Evolutionary conservation across 768 basidiomycete species (phyloP).

Genomic region (Lactarius quietus): DNA sequence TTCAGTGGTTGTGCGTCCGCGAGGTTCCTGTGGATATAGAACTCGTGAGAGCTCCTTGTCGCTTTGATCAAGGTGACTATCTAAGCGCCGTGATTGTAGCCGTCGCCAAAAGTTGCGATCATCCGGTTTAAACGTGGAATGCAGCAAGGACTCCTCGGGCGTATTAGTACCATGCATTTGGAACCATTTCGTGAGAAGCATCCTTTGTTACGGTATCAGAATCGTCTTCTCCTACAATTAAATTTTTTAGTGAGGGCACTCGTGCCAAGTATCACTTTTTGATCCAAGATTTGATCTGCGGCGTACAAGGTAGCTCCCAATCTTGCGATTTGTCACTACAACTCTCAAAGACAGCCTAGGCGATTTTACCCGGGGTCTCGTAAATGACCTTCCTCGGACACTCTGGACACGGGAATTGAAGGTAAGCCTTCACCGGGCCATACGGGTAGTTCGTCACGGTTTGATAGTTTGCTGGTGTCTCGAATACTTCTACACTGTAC

Average conservation of each 20-base stretch:
- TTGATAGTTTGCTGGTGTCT: conserved; percentile 41
- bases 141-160: conserved; percentile 44
- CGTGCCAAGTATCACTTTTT: conserved; percentile 43
- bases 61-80: not conserved
- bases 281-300: conserved; percentile 44
- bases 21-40: conserved; percentile 41
- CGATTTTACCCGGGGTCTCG: conserved; percentile 42
- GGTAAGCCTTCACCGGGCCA: conserved; percentile 25
- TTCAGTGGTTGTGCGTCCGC: conserved; percentile 41
- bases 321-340: not conserved
- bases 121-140: conserved; percentile 43
- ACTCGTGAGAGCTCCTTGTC: conserved; percentile 33
- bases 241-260: conserved; percentile 36
- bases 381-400: conserved; percentile 39
- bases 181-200: conserved; percentile 36
- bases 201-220: not conserved
- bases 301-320: conserved; percentile 36
- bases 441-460: not conserved
- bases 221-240: conserved; percentile 12
- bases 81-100: conserved; percentile 29
- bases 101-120: conserved; percentile 42
- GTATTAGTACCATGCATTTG: conserved; percentile 47
- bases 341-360: conserved; percentile 21
- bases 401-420: conserved; percentile 46
- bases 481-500: conserved; percentile 43